These are phyloP conservation scores for Yueomyces sp. DNA, from an alignment of 1,139 yeast genomes.

Conservation along the genomic window DNA sequence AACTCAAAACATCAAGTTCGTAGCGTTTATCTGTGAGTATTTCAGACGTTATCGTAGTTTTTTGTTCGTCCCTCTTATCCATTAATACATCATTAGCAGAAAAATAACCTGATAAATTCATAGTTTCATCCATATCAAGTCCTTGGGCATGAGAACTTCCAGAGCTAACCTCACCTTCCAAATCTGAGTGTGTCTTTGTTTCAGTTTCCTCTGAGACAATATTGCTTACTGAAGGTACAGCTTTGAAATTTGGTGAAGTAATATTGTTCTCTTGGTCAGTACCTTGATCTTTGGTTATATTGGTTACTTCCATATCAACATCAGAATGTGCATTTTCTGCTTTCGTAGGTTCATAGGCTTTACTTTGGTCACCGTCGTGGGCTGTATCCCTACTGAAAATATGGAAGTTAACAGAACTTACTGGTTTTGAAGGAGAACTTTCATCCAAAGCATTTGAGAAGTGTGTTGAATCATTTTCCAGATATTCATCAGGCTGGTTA, in stretches of 20 bases:
- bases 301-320: not conserved
- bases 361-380: not conserved
- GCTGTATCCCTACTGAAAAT: not conserved
- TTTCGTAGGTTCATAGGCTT: not conserved
- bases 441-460: not conserved
- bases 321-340: not conserved
- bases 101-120: not conserved
- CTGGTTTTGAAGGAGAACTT: not conserved
- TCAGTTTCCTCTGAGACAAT: not conserved
- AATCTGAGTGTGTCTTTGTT: not conserved
- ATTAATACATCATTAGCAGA: not conserved
- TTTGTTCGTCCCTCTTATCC: not conserved
- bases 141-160: not conserved
- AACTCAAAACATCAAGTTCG: slow-evolving; percentile 4
- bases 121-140: not conserved
- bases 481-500: not conserved
- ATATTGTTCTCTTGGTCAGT: not conserved
- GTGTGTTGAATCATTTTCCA: not conserved
- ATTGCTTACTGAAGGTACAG: not conserved
- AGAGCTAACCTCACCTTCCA: not conserved
- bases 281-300: not conserved
- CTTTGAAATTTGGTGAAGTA: not conserved
- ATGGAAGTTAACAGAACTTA: too few species aligned
- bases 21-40: not conserved
- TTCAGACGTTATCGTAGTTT: not conserved